A percentile compares a stretch with the other conserved stretches of the same genome.
These are phyloP conservation scores for Pythium dissotocum DNA, from an alignment of 352 stramenopile genomes.

Conservation along the genomic window DNA sequence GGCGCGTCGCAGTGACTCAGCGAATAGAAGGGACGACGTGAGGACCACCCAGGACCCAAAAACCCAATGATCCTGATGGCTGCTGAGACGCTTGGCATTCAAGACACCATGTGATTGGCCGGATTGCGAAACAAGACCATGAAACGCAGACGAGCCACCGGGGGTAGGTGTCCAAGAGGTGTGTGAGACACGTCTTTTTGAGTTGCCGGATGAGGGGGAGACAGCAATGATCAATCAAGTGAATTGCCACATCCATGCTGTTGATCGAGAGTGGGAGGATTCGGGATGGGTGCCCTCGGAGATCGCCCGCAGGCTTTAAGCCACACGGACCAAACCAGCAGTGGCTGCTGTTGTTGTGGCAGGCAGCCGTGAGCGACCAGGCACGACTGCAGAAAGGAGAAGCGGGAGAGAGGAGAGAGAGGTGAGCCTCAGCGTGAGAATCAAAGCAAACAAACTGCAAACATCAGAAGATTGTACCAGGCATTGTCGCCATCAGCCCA, in stretches of 20 bases:
- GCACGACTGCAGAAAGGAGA: neutral
- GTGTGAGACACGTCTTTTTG: constrained; percentile 28
- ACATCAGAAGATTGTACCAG: neutral
- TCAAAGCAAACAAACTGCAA: too few relatives aligned
- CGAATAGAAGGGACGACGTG: constrained; percentile 2
- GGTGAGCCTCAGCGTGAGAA: too few relatives aligned
- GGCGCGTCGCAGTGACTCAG: constrained; percentile 23
- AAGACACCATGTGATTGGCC: constrained; percentile 17
- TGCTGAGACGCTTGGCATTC: constrained; percentile 18
- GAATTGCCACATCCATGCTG: neutral
- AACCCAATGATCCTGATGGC: constrained; percentile 22
- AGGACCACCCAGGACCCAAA: constrained; percentile 19
- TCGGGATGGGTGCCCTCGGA: neutral
- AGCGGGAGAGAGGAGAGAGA: too few relatives aligned
- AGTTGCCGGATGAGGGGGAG: constrained; percentile 23
- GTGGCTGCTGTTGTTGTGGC: neutral
- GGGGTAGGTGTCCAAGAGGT: constrained; percentile 12
- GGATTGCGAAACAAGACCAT: constrained; percentile 12
- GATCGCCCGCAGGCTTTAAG: neutral
- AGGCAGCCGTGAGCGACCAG: neutral
- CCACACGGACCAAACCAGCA: neutral
- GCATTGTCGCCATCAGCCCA: neutral
- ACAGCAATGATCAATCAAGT: constrained; percentile 24
- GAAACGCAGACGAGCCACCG: constrained; percentile 17
- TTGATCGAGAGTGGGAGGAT: constrained; percentile 12